phyloP scores from a whole-genome alignment of 768 basidiomycete species.

The Suillus subluteus region DNA sequence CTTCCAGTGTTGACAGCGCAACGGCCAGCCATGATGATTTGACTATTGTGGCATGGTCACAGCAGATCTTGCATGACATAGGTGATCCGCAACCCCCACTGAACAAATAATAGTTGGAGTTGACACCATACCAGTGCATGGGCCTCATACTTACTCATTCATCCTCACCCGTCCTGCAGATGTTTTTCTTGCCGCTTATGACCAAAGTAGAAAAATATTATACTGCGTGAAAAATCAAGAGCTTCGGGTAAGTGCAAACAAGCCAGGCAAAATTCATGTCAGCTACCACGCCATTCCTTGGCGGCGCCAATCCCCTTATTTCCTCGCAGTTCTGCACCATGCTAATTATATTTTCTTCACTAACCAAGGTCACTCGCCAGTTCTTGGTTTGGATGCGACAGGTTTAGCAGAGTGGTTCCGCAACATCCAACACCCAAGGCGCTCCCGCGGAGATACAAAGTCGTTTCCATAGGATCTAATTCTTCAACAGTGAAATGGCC shows the following conservation, averaged over 20 bases:
- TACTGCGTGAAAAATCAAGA: background rate
- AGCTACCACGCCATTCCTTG: background rate
- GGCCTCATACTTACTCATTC: background rate
- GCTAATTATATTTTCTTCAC: background rate
- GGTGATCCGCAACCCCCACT: background rate
- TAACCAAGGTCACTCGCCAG: background rate
- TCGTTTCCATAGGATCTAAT: slow-evolving; percentile 5
- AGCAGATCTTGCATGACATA: background rate
- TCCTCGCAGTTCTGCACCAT: background rate
- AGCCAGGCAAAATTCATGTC: background rate
- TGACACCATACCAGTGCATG: background rate
- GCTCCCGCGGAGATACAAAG: background rate
- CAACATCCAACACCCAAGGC: background rate
- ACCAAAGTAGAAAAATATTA: background rate
- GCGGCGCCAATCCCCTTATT: background rate
- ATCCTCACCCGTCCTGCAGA: background rate
- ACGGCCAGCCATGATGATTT: background rate
- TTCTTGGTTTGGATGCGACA: background rate
- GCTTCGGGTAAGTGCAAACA: background rate
- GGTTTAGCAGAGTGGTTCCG: background rate
- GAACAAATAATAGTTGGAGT: background rate
- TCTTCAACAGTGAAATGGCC: background rate
- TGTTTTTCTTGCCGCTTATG: background rate
- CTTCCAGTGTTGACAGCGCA: background rate
- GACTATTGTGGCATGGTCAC: background rate